Evolutionary conservation across 202 grass and related monocot genomes (phyloP), one percentile per base, ranked within the genome.

Genomic region (Eragrostis tef): DNA sequence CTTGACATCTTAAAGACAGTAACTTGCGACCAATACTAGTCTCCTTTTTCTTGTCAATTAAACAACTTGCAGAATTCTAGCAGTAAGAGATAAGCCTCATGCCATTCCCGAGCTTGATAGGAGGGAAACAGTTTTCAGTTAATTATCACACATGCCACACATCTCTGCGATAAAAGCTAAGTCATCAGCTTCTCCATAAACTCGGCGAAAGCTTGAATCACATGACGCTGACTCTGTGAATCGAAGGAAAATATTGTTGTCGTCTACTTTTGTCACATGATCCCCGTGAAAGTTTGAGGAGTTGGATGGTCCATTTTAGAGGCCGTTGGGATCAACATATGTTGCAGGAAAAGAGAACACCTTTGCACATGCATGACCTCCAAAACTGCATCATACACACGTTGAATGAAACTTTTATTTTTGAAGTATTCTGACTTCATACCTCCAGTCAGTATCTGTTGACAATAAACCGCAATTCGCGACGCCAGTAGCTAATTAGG

Each of bases 251-350:
- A 0, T 17, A 6, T 20, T 67, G 66, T 80, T 45, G 11, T 42
- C 21, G 41, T 52, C 14, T 64, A 17, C 80, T 52, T 61, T 39
- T 39, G 19, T 62, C 67, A 74, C 51, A 79, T 73, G 78, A 78
- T 86, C 27, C 58, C 17, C 72, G 43, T 82, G 78, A 73, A 85
- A 71, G 27, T 17, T 16, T 61, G 19, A 62, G 74, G 71, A 25
- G 87, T 78, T 89, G 87, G 79, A 44, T n/a, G 50, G 87, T 79
- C 82, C 82, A 89, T 89, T 82, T 50, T 58, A n/a, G 10, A 44
- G 42, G 7, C 29, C 41, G 48, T 77, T 47, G 43, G 39, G 77
- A 89, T 81, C 26, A 66, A 72, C 20, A 72, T 81, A 48, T 51
- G 79, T 26, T 77, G 42, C 66, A 61, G 44, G 60, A 71, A 74